Conservation (phyloP, 2,329 filamentous ascomycete genomes). For the Rhynchosporium graminicola region DNA sequence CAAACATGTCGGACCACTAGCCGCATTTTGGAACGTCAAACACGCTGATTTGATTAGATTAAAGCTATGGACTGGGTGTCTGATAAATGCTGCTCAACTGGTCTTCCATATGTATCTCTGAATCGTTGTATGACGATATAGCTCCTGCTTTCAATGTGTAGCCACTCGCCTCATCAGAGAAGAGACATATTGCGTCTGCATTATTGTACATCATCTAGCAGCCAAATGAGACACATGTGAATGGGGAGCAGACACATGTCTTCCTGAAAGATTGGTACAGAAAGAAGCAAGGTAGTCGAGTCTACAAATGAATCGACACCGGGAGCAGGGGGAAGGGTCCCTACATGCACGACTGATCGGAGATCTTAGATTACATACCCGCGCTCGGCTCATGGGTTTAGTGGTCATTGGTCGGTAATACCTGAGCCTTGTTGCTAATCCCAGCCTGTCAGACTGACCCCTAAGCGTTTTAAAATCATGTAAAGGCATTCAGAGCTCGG, state of each 20-base stretch:
- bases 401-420: neutral
- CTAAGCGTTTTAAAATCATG: neutral
- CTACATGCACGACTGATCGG: slow-evolving; percentile 6
- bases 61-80: no score
- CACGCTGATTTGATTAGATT: neutral
- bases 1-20: neutral
- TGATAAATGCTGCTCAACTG: neutral
- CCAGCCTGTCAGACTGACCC: neutral
- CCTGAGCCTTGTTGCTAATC: slow-evolving; percentile 2
- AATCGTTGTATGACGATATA: neutral
- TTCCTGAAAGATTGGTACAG: no score
- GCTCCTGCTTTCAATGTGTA: no score
- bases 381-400: neutral
- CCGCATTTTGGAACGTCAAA: neutral
- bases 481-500: no score
- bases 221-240: no score
- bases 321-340: no score
- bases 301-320: no score
- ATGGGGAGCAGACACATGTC: no score
- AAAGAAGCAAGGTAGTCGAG: no score
- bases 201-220: no score
- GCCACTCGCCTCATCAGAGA: no score
- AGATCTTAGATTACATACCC: slow-evolving; percentile 4
- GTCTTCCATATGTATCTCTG: neutral
- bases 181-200: no score